phyloP scores from a whole-genome alignment of 495 filamentous ascomycete genomes.

The Daldinia childiae region DNA sequence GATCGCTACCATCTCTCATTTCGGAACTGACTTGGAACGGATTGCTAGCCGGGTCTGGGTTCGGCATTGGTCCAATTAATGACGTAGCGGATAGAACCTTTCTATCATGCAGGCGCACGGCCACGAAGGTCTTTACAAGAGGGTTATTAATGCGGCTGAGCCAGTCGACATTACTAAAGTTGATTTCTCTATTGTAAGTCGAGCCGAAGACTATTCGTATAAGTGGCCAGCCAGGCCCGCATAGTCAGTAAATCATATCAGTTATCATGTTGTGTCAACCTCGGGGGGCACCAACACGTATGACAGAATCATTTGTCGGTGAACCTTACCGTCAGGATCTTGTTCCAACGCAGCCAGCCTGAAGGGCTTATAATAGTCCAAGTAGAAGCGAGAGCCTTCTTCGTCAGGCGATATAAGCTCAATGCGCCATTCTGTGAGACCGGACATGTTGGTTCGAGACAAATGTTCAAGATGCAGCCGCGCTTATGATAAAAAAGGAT shows the following conservation, averaged over 20 bases:
- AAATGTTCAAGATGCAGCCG: not conserved
- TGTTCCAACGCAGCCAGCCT: slow-evolving; percentile 48
- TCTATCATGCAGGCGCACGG: slow-evolving; percentile 40
- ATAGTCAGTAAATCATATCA: slow-evolving; percentile 12
- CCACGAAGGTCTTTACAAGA: slow-evolving; percentile 53
- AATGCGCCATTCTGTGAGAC: slow-evolving; percentile 22
- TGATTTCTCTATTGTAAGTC: slow-evolving; percentile 56
- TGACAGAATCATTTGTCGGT: slow-evolving; percentile 4
- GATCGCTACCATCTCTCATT: slow-evolving; percentile 27
- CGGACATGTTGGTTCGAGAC: slow-evolving; percentile 22
- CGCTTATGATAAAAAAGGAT: slow-evolving; percentile 11
- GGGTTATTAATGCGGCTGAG: slow-evolving; percentile 57
- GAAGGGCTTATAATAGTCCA: slow-evolving; percentile 46
- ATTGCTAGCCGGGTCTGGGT: slow-evolving; percentile 40
- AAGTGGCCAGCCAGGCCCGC: not conserved
- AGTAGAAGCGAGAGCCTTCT: slow-evolving; percentile 24
- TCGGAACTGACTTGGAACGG: slow-evolving; percentile 33
- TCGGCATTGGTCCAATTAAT: slow-evolving; percentile 41
- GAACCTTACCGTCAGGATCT: slow-evolving; percentile 43
- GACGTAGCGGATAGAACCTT: slow-evolving; percentile 41
- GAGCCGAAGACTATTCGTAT: slow-evolving; percentile 56
- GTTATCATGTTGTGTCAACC: slow-evolving; percentile 4
- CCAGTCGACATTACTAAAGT: slow-evolving; percentile 55
- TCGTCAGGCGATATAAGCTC: slow-evolving; percentile 41
- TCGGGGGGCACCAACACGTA: slow-evolving; percentile 11